Percentiles rank a stretch among this genome's conserved stretches.
Evolutionary conservation across 2,329 filamentous ascomycete species (phyloP).

Genomic region (Domatiomyces globalis): DNA sequence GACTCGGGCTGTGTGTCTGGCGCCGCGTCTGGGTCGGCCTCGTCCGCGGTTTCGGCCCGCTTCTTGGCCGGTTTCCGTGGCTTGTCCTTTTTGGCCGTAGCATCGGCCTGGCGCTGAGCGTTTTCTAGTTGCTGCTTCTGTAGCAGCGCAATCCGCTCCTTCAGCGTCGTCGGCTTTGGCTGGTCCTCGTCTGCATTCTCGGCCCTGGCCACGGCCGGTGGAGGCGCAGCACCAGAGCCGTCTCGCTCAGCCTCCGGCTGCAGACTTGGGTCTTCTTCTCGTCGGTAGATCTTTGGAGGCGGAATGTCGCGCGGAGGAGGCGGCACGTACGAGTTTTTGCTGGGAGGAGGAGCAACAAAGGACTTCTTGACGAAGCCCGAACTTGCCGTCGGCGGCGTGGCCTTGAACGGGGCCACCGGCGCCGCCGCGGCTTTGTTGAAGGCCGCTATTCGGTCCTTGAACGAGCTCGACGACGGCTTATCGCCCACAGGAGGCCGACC

Average conservation of each 20-base stretch:
- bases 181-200: constrained; percentile 54
- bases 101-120: constrained; percentile 65
- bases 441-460: constrained; percentile 89
- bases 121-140: constrained; percentile 91
- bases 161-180: constrained; percentile 83
- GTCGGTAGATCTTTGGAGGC: constrained; percentile 61
- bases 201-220: constrained; percentile 22
- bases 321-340: constrained; percentile 78
- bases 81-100: constrained; percentile 70
- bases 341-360: constrained; percentile 88
- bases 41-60: constrained; percentile 34
- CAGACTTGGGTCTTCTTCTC: constrained; percentile 68
- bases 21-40: constrained; percentile 15
- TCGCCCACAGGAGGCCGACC: constrained; percentile 53
- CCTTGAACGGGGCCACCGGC: constrained; percentile 82
- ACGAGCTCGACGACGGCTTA: constrained; percentile 63
- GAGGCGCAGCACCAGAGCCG: constrained; percentile 20
- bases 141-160: constrained; percentile 84
- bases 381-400: constrained; percentile 44
- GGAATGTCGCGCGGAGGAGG: constrained; percentile 53
- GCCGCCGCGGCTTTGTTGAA: constrained; percentile 85
- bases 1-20: constrained; percentile 14
- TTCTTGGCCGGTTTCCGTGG: constrained; percentile 64
- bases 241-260: constrained; percentile 20
- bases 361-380: constrained; percentile 85